phyloP scores from a whole-genome alignment of 441 rosid species.

The Gossypium lobatum region DNA sequence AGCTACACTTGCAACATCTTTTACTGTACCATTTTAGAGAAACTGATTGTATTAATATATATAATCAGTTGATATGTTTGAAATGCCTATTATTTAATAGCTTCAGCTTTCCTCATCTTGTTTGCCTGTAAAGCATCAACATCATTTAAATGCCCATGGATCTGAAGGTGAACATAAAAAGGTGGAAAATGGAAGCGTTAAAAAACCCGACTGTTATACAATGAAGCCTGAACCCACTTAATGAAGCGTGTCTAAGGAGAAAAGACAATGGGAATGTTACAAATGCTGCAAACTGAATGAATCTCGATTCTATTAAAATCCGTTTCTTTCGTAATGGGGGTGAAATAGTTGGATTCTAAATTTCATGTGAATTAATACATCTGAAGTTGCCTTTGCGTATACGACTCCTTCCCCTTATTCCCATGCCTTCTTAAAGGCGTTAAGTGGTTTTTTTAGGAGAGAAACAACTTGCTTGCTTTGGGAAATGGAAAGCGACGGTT shows the following conservation, averaged over 20 bases:
- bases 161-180: too few species aligned
- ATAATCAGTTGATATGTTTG: slow-evolving; percentile 18
- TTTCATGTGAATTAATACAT: too few species aligned
- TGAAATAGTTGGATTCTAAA: too few species aligned
- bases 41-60: slow-evolving; percentile 21
- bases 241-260: too few species aligned
- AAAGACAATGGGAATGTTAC: too few species aligned
- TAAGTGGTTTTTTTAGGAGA: not conserved
- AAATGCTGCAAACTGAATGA: too few species aligned
- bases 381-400: not conserved
- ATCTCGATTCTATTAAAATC: too few species aligned
- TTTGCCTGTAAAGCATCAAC: not conserved
- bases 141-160: not conserved
- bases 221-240: too few species aligned
- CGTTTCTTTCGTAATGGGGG: too few species aligned
- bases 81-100: not conserved
- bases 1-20: slow-evolving; percentile 2
- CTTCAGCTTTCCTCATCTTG: not conserved
- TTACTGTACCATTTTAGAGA: slow-evolving; percentile 17
- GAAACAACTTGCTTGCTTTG: not conserved
- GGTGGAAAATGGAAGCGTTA: too few species aligned
- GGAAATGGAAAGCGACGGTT: not conserved
- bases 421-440: not conserved
- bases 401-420: not conserved
- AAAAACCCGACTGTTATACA: too few species aligned